Conservation (phyloP, 2,329 filamentous ascomycete genomes). For the Fusarium chuoi region DNA sequence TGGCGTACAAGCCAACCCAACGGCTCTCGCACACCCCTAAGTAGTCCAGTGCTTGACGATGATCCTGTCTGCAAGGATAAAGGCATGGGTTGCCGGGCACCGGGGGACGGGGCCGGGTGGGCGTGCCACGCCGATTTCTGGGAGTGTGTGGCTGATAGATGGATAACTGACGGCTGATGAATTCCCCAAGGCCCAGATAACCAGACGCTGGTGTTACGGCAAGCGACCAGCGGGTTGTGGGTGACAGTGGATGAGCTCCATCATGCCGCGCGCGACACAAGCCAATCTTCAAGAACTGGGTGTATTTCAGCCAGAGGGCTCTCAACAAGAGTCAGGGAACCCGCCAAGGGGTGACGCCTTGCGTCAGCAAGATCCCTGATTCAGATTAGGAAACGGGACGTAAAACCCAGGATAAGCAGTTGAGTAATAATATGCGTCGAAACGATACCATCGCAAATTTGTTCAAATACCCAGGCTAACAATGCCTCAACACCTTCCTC, state of each 20-base stretch:
- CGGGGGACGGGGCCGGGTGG: conserved; percentile 42
- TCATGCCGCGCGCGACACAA: conserved; percentile 32
- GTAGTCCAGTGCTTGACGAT: conserved; percentile 25
- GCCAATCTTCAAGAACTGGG: conserved; percentile 26
- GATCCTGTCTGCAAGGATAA: conserved; percentile 41
- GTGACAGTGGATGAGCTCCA: conserved; percentile 35
- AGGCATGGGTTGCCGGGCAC: conserved; percentile 36
- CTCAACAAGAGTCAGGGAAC: conserved; percentile 38
- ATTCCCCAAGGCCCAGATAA: conserved; percentile 25
- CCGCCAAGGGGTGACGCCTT: conserved; percentile 32
- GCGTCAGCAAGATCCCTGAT: conserved; percentile 44
- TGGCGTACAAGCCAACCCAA: conserved; percentile 40
- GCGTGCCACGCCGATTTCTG: conserved; percentile 20
- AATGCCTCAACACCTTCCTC: conserved; percentile 30
- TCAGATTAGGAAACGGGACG: conserved; percentile 39
- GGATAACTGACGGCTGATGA: conserved; percentile 35
- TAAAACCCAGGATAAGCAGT: conserved; percentile 21
- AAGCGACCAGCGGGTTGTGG: conserved; percentile 31
- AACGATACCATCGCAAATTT: conserved; percentile 7
- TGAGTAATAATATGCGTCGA: neutral
- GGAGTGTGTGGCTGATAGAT: conserved; percentile 36
- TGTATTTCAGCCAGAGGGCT: conserved; percentile 10
- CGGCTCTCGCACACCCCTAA: conserved; percentile 33
- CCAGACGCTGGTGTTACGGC: conserved; percentile 31
- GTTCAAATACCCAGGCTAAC: neutral